Conservation (phyloP, 768 basidiomycete genomes). For the Pulveroboletus frians region DNA sequence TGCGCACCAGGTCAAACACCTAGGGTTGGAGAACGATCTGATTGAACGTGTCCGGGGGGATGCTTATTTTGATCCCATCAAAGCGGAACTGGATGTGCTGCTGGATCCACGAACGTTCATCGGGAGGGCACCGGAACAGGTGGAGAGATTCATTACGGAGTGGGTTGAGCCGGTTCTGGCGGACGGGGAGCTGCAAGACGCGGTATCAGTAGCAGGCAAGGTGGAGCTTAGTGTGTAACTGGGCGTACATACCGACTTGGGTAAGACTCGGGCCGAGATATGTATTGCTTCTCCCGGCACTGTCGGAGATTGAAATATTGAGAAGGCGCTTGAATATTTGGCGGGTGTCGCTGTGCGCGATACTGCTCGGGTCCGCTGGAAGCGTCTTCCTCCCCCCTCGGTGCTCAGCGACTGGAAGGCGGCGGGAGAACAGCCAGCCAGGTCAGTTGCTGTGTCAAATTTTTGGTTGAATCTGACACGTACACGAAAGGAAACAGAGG, state of each 20-base stretch:
- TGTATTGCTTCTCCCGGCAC: conserved; percentile 13
- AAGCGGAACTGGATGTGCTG: conserved; percentile 66
- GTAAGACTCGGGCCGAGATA: conserved; percentile 13
- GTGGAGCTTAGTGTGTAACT: conserved; percentile 45
- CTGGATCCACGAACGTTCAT: conserved; percentile 87
- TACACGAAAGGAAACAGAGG: conserved; percentile 11
- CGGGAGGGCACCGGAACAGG: conserved; percentile 93
- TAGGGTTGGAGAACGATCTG: conserved; percentile 93
- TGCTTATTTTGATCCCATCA: conserved; percentile 88
- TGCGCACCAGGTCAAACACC: conserved; percentile 87
- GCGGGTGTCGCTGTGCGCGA: background rate
- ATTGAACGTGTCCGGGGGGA: conserved; percentile 81
- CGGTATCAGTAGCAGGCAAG: conserved; percentile 46
- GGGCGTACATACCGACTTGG: background rate
- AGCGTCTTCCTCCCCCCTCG: background rate
- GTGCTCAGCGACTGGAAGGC: background rate
- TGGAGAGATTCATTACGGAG: conserved; percentile 78
- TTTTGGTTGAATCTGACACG: background rate
- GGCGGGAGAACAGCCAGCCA: background rate
- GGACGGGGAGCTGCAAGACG: conserved; percentile 50
- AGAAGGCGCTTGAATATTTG: conserved; percentile 7
- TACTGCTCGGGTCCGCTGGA: background rate
- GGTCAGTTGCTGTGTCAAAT: conserved; percentile 6
- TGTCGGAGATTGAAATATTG: conserved; percentile 18
- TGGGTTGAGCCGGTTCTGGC: conserved; percentile 83